Base-by-base conservation (phyloP, 1,284 basidiomycete species). In the Amylostereum chailletii region DNA sequence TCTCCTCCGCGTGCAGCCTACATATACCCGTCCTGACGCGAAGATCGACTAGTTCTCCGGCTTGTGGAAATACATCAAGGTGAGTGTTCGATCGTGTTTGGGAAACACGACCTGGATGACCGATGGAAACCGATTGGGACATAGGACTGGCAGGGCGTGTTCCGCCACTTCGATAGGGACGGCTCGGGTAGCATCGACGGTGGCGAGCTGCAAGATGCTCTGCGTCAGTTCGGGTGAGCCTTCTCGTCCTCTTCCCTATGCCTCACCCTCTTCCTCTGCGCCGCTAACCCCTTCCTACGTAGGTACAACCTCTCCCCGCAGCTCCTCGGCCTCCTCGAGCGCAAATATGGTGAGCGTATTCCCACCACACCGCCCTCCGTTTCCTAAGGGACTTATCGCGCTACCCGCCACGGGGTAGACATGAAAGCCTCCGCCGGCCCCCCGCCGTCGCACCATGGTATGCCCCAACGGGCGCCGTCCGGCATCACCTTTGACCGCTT, bases 401-500 rank as follows among this genome's bases (percentile, higher is more conserved):
- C 47, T 53, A 19, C 29, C 30, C 34, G 11, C 38, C 31, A 37
- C 26, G 65, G 69, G 70, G 65, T 68, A 81, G 76, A 76, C 60
- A 60, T 73, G 55, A 72, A 76, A 84, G 81, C 76, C 40, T 64
- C 72, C 19, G 65, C 69, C 27, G 59, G 71, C 7, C 31, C 48
- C 8, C 47, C 50, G n/a, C 31, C 11, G 7, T 4, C 11, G 9
- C 30, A 42, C 27, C 19, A 5, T 8, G 30, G 47, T 11, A 55
- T 55, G 32, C 61, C 60, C 8, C 57, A 64, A 29, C 67, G 61
- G 3, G 63, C 70, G 5, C 55, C 67, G 9, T 67, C 74, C 2
- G 85, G 83, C 0, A 87, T 90, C 68, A 77, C 81, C 9, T 90
- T 90, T 59, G 87, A 90, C 64, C 82, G 87, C 54, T 90, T 90